Conservation (phyloP, 345 rosid species). For the Odontarrhena argentea region DNA sequence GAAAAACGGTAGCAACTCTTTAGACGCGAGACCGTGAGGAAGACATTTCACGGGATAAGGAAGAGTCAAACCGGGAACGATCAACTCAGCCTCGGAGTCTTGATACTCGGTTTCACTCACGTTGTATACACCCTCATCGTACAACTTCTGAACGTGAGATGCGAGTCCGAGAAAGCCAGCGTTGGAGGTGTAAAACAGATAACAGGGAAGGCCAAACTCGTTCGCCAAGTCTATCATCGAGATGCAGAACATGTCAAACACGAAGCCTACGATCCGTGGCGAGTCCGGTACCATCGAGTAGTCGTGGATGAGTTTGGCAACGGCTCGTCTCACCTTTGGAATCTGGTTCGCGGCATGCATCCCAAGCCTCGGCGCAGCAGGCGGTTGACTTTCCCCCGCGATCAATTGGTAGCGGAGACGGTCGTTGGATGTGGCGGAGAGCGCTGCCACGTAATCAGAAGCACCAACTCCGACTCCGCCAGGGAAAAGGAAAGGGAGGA, state of each 20-base stretch:
- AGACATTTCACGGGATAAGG: slow-evolving; percentile 43
- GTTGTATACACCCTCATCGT: slow-evolving; percentile 13
- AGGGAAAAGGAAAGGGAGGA: slow-evolving; percentile 24
- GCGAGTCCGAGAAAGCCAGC: slow-evolving; percentile 40
- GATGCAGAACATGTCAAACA: slow-evolving; percentile 57
- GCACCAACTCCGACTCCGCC: background rate
- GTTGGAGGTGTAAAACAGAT: slow-evolving; percentile 49
- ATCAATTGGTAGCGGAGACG: slow-evolving; percentile 33
- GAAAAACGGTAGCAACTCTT: background rate
- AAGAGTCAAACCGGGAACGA: slow-evolving; percentile 39
- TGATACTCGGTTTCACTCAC: slow-evolving; percentile 26
- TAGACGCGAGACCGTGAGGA: background rate
- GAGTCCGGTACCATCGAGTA: slow-evolving; percentile 1
- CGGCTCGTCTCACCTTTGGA: slow-evolving; percentile 42
- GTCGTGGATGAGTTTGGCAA: slow-evolving; percentile 11
- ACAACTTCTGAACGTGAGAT: slow-evolving; percentile 29
- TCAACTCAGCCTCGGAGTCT: slow-evolving; percentile 42
- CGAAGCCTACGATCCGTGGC: slow-evolving; percentile 47
- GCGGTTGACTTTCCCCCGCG: background rate
- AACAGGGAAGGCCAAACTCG: slow-evolving; percentile 49
- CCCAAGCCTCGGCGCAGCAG: background rate
- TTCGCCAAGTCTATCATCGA: slow-evolving; percentile 50
- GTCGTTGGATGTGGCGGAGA: background rate
- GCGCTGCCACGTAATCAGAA: slow-evolving; percentile 24
- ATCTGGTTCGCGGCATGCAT: slow-evolving; percentile 35